These are phyloP conservation scores for Marsdenia floribunda DNA, from an alignment of 257 asterid genomes.

Conservation along the genomic window DNA sequence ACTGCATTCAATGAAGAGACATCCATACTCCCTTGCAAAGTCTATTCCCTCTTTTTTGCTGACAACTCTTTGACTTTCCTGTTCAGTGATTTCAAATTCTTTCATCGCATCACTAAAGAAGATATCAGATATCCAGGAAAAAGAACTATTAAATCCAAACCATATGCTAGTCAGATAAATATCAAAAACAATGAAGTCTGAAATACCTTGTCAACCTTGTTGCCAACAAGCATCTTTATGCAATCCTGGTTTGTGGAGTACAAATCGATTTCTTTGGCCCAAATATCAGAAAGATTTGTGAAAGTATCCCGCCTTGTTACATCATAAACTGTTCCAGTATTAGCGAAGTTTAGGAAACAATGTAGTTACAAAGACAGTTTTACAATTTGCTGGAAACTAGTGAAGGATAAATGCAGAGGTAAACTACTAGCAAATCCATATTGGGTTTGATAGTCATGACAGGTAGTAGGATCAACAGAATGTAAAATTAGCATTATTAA, in stretches of 20 bases:
- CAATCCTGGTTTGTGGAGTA: slow-evolving; percentile 11
- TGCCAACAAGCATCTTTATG: slow-evolving; percentile 16
- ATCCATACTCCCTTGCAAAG: slow-evolving; percentile 83
- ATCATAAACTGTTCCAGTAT: slow-evolving; percentile 10
- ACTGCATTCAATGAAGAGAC: slow-evolving; percentile 94
- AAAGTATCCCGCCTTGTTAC: slow-evolving; percentile 10
- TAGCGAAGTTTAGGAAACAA: background rate
- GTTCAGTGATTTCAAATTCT: slow-evolving; percentile 3
- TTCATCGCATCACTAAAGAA: background rate
- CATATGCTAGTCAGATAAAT: background rate
- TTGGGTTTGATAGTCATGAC: too few species aligned
- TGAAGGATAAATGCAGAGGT: background rate
- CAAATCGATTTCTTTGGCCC: slow-evolving; percentile 14
- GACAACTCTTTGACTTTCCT: slow-evolving; percentile 87
- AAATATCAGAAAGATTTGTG: slow-evolving; percentile 9
- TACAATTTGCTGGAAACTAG: background rate
- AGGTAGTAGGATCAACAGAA: background rate
- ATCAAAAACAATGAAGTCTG: background rate
- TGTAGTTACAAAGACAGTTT: background rate
- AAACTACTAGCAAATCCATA: background rate
- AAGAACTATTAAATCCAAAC: background rate
- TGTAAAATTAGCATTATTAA: background rate
- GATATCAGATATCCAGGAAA: background rate
- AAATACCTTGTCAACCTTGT: slow-evolving; percentile 14
- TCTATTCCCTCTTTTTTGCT: slow-evolving; percentile 85